Evolutionary conservation across 192 early-diverging fungal species (phyloP).

Genomic region (Gamsiella multidivaricata): DNA sequence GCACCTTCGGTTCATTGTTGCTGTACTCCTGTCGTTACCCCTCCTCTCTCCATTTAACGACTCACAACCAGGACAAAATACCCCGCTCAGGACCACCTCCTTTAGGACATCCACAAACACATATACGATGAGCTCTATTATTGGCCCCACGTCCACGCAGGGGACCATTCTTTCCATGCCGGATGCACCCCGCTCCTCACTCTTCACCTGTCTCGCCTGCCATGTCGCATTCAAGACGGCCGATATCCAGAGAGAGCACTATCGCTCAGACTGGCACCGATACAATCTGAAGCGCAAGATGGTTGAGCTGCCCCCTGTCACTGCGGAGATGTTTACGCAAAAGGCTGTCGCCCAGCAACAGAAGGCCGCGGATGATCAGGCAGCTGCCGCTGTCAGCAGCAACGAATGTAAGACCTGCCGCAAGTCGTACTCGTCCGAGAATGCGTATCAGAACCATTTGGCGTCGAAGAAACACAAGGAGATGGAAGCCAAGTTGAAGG

Average conservation of each 20-base stretch:
- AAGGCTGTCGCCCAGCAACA: slow-evolving; percentile 63
- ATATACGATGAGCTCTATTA: slow-evolving; percentile 32
- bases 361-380: slow-evolving; percentile 39
- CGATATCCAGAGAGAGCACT: slow-evolving; percentile 92
- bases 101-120: background rate
- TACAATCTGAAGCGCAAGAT: slow-evolving; percentile 99
- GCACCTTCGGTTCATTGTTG: background rate
- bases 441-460: slow-evolving; percentile 90
- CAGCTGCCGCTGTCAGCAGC: slow-evolving; percentile 48
- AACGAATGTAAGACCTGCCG: slow-evolving; percentile 65
- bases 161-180: slow-evolving; percentile 42
- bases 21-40: background rate
- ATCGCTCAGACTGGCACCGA: slow-evolving; percentile 97
- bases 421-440: slow-evolving; percentile 81
- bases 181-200: slow-evolving; percentile 57
- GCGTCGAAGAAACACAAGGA: slow-evolving; percentile 97
- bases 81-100: background rate
- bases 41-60: background rate
- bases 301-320: slow-evolving; percentile 87
- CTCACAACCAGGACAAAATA: background rate
- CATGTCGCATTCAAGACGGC: slow-evolving; percentile 92
- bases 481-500: slow-evolving; percentile 62
- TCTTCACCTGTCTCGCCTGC: slow-evolving; percentile 90
- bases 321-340: slow-evolving; percentile 83
- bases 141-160: slow-evolving; percentile 21